Percentiles rank a stretch among this genome's conserved stretches.
These are phyloP conservation scores for Taphrina communis DNA, from an alignment of 1,139 yeast genomes.

Conservation along the genomic window DNA sequence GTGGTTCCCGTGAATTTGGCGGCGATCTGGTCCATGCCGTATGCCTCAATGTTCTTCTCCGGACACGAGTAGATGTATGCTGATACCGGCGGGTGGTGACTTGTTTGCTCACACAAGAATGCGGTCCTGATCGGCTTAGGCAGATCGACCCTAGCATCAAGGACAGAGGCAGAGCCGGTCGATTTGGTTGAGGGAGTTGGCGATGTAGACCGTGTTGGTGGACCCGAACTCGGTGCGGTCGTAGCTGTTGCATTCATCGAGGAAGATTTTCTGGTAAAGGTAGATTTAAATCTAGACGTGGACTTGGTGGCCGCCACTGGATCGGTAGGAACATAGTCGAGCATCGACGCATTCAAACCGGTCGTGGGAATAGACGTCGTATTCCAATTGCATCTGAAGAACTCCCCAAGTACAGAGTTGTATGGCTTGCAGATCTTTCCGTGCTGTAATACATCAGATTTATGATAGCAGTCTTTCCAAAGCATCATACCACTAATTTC, in stretches of 20 bases:
- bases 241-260: slow-evolving; percentile 5
- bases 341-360: slow-evolving; percentile 13
- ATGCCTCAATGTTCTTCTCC: slow-evolving; percentile 63
- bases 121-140: slow-evolving; percentile 28
- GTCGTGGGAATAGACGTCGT: slow-evolving; percentile 25
- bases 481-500: slow-evolving; percentile 35
- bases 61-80: slow-evolving; percentile 72
- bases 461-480: background rate
- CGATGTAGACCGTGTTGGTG: slow-evolving; percentile 29
- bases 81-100: slow-evolving; percentile 84
- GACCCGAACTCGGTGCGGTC: background rate
- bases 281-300: slow-evolving; percentile 31
- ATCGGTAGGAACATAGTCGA: slow-evolving; percentile 13
- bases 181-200: slow-evolving; percentile 50
- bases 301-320: background rate
- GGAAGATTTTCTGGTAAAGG: slow-evolving; percentile 15
- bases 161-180: slow-evolving; percentile 52
- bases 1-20: slow-evolving; percentile 69
- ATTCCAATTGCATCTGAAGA: slow-evolving; percentile 76
- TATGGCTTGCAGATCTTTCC: slow-evolving; percentile 84
- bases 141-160: slow-evolving; percentile 4
- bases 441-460: slow-evolving; percentile 55
- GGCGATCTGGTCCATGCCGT: slow-evolving; percentile 77
- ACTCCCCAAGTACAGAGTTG: slow-evolving; percentile 81
- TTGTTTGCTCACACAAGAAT: slow-evolving; percentile 76